Base-by-base conservation (phyloP, 495 filamentous ascomycete species). In the Penicillium ucsense region DNA sequence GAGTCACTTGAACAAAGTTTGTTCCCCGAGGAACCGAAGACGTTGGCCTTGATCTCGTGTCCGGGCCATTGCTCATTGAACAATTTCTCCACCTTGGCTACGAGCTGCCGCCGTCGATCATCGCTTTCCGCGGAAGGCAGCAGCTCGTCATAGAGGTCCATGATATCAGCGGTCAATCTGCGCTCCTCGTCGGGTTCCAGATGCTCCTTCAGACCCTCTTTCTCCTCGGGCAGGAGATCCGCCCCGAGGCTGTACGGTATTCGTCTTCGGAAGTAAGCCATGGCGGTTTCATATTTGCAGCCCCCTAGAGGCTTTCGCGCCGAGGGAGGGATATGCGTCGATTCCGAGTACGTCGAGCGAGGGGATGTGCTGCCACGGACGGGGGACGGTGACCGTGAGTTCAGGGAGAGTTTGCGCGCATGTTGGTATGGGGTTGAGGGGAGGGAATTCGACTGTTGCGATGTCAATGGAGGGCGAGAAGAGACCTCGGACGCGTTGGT, bases 1-100 rank as follows among this genome's bases (percentile, higher is more conserved):
- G 94, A 97, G 59, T 97, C 89, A 69, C 87, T 91, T 11, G 94
- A 94, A 62, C 88, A 95, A 35, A 97, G 75, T 56, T 94, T 74
- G 61, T 98, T 98, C 43, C 92, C 92, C 35, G 94, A 95, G 4
- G 94, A 97, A 12, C 92, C 92, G 77, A 97, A 98, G 31, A 97
- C 80, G 61, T 94, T 82, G 11, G 94, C 94, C 59, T 80, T 80
- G 53, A 96, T 95, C 48, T 91, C 77, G 54, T 86, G 83, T 3
- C 86, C 89, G 3, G 92, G 92, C 90, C 90, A 98, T 55, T 90
- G 80, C 6, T 85, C 70, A 56, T 91, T 91, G 64, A 98, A 79
- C 31, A 96, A 68, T 51, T 77, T 83, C 62, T 94, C 85, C 59
- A 97, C 66, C 70, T 97, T 97, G 50, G 75, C 69, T 38, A 97